phyloP scores from a whole-genome alignment of 768 basidiomycete species.

The Suillus hirtellus region DNA sequence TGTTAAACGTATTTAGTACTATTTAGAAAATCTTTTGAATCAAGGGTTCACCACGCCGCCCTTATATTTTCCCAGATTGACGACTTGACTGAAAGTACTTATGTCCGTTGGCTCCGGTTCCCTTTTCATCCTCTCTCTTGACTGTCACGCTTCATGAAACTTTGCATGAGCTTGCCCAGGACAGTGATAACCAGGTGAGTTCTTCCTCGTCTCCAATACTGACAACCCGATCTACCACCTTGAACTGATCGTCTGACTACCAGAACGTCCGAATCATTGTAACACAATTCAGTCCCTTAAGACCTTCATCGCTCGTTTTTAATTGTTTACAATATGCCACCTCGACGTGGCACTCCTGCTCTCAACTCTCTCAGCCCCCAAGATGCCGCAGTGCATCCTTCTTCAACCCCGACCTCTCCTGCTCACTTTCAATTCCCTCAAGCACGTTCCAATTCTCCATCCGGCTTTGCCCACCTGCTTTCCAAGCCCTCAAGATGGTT shows the following conservation, averaged over 20 bases:
- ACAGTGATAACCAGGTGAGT: neutral
- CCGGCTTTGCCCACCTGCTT: constrained; percentile 63
- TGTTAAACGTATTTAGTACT: neutral
- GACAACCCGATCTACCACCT: neutral
- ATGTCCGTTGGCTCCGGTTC: constrained; percentile 5
- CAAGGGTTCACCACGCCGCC: constrained; percentile 2
- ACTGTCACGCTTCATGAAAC: constrained; percentile 7
- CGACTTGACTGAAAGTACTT: constrained; percentile 5
- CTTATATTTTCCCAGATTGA: constrained; percentile 6
- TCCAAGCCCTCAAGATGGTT: constrained; percentile 76
- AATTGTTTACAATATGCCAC: constrained; percentile 41
- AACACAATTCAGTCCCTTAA: constrained; percentile 4
- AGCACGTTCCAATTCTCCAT: constrained; percentile 63
- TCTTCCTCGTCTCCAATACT: neutral
- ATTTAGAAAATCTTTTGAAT: neutral
- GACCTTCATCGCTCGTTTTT: constrained; percentile 18
- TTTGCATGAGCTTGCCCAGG: neutral
- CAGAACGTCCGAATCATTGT: constrained; percentile 4
- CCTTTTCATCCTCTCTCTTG: constrained; percentile 1
- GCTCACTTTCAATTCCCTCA: constrained; percentile 40
- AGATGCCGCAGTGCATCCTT: constrained; percentile 23
- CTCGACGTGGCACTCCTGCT: constrained; percentile 45
- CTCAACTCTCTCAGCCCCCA: constrained; percentile 42
- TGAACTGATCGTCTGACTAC: neutral
- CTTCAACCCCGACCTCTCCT: constrained; percentile 33